Evolutionary conservation across 768 basidiomycete genomes (phyloP).

Genomic region (Dentipellis sp.): DNA sequence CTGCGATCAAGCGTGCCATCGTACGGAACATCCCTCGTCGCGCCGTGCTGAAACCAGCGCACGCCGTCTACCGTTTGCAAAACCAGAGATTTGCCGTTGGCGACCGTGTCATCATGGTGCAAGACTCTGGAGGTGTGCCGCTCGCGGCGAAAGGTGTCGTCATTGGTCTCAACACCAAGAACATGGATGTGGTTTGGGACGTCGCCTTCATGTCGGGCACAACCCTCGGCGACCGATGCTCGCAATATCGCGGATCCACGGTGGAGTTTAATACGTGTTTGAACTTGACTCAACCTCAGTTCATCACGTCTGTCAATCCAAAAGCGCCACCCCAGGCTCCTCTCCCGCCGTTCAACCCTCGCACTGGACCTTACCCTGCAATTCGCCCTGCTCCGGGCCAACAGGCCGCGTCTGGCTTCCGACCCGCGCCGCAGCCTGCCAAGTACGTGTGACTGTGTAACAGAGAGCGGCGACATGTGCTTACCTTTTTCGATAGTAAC

Average conservation of each 20-base stretch:
- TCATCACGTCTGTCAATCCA: constrained; percentile 65
- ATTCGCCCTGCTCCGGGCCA: constrained; percentile 49
- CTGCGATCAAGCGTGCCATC: constrained; percentile 81
- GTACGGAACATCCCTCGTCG: constrained; percentile 90
- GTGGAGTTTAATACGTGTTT: constrained; percentile 83
- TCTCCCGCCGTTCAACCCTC: constrained; percentile 52
- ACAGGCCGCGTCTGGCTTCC: constrained; percentile 51
- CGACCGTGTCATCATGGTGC: constrained; percentile 93
- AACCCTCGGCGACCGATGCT: constrained; percentile 85
- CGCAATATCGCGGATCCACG: constrained; percentile 84
- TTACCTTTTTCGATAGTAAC: constrained; percentile 19
- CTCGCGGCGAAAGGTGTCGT: constrained; percentile 90
- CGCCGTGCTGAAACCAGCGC: constrained; percentile 87
- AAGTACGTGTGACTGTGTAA: constrained; percentile 20
- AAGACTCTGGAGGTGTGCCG: constrained; percentile 89
- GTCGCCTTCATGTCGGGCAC: constrained; percentile 89
- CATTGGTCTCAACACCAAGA: constrained; percentile 75
- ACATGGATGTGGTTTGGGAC: constrained; percentile 96
- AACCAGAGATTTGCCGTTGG: constrained; percentile 83
- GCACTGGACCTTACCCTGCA: constrained; percentile 55
- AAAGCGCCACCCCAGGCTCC: constrained; percentile 37
- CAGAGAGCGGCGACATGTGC: not conserved
- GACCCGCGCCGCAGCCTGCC: constrained; percentile 35
- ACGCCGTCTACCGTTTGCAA: constrained; percentile 83
- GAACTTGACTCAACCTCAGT: constrained; percentile 83